Conservation (phyloP, 352 stramenopile genomes). For the Blastocystis sp. region DNA sequence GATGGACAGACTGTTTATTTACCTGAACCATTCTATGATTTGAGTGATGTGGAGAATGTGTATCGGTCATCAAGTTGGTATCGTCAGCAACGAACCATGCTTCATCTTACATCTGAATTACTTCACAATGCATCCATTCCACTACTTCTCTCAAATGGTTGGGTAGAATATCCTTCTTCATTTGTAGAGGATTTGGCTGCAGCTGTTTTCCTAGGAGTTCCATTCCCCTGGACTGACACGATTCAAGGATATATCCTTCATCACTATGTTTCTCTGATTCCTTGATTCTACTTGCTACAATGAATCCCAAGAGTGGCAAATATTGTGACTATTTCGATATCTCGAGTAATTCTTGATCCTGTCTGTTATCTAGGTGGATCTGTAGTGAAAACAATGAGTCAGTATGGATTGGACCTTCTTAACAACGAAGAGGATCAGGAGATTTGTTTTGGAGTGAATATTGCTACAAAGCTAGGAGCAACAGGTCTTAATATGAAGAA, state of each 20-base stretch:
- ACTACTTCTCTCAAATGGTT: constrained; percentile 13
- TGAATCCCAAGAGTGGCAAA: constrained; percentile 12
- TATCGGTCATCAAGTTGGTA: constrained; percentile 25
- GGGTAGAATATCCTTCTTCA: neutral
- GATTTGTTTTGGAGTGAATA: constrained; percentile 49
- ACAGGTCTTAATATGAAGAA: neutral
- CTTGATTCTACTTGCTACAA: neutral
- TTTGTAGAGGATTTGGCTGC: constrained; percentile 6
- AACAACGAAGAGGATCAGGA: constrained; percentile 48
- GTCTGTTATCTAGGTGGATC: neutral
- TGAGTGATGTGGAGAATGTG: neutral
- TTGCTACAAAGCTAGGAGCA: neutral
- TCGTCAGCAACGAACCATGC: neutral
- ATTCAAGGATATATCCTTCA: constrained; percentile 52
- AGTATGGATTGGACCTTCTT: constrained; percentile 32
- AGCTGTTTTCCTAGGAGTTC: constrained; percentile 26
- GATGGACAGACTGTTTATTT: neutral
- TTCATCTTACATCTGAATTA: neutral
- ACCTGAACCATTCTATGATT: constrained; percentile 13
- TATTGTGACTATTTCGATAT: constrained; percentile 44
- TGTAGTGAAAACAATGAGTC: constrained; percentile 9
- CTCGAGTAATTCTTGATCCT: neutral
- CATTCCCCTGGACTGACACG: constrained; percentile 45
- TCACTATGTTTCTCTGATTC: neutral
- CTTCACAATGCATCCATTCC: neutral